These are phyloP conservation scores for Udeniomyces megalosporus DNA, from an alignment of 768 basidiomycete species.

Conservation along the genomic window DNA sequence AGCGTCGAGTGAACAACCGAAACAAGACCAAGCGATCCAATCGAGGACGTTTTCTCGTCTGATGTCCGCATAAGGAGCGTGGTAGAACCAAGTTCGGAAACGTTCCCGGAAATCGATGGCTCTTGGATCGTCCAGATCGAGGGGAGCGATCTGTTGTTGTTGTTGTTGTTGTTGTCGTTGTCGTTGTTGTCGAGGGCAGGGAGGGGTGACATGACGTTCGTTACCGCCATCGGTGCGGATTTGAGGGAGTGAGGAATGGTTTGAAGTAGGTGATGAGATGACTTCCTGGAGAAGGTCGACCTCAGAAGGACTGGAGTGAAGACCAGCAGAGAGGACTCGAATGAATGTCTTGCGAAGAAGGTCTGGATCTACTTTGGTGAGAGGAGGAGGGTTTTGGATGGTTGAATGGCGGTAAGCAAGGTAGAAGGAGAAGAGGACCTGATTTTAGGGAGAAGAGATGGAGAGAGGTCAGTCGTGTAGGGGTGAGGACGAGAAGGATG, in stretches of 20 bases:
- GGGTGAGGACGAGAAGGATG: not conserved
- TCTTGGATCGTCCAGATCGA: conserved; percentile 50
- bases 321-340: not conserved
- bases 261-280: no score
- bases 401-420: not conserved
- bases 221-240: no score
- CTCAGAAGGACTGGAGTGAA: not conserved
- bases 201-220: no score
- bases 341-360: not conserved
- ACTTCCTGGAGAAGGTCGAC: not conserved
- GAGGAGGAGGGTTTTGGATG: not conserved
- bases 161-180: not conserved
- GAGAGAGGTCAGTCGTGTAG: no score
- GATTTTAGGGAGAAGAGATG: not conserved
- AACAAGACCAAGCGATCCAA: conserved; percentile 77
- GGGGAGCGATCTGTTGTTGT: conserved; percentile 30
- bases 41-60: conserved; percentile 44
- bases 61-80: conserved; percentile 56
- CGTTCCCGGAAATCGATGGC: conserved; percentile 41
- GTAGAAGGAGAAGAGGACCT: conserved; percentile 7
- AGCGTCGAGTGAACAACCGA: conserved; percentile 28
- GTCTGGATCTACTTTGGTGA: not conserved
- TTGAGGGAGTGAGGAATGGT: no score
- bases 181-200: not conserved
- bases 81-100: conserved; percentile 39